Base-by-base conservation (phyloP, 2,329 filamentous ascomycete genomes). In the Cercospora sp. region DNA sequence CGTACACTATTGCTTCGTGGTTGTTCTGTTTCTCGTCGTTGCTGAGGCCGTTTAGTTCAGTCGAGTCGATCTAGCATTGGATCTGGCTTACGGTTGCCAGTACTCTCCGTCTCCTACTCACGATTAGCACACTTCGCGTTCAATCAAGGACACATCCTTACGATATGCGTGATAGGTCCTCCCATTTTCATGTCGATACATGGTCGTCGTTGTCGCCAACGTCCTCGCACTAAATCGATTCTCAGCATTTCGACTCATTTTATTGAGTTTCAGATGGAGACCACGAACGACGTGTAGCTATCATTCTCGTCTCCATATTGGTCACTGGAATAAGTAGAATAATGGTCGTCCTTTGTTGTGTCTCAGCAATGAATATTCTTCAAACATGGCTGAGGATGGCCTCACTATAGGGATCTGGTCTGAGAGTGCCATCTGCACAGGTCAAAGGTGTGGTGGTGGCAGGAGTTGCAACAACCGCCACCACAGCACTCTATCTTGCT, bases 161-260 rank as follows among this genome's bases (percentile, higher is more conserved):
- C 75, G 71, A 67, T 76, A 79, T 13, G 76, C 75, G 72, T 79
- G 77, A 60, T 79, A 79, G 5, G 77, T 75, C 51, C 78, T 73
- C 8, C 77, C 78, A 68, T 80, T 78, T 69, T 80, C 78, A 32
- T 72, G 62, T 53, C 80, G 77, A 72, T 81, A 81, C 61, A 74
- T 75, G 1, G 78, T 81, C 13, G 80, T 76, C 24, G 74, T 78
- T 18, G 79, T 79, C 9, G 79, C 80, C 63, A 82, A 71, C 13
- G 79, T 80, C 64, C 74, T 75, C 13, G 74, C 78, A 61, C 78
- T 80, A 59, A 51, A 43, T 26, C 65, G 51, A 63, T 62, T 32
- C 51, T 70, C 67, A 71, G 69, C 66, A 68, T 59, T 40, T 18
- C 60, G 66, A 53, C 10, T n/a, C 60, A 63, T 37, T 30, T 16